Evolutionary conservation across 768 basidiomycete species (phyloP), one percentile per base, ranked within the genome.

Genomic region (Boletus tylopilopsis): DNA sequence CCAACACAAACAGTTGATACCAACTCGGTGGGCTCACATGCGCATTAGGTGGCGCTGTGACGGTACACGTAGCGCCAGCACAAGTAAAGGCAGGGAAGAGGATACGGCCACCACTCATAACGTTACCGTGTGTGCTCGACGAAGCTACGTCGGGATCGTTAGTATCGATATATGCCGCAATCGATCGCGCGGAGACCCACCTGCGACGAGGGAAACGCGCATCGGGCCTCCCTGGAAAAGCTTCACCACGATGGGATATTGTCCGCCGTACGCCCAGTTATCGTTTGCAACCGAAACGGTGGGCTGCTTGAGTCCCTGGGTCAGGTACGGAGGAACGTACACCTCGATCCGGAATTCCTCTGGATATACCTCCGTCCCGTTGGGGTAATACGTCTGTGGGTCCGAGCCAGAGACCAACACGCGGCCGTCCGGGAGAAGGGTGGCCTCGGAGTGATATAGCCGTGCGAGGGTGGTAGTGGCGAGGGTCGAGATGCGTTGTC

Each of bases 241-340:
- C 18, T 57, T 68, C 46, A 77, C 74, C 0, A 67, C 71, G 55
- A 91, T 84, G 2, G 66, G 62, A 56, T 81, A 80, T n/a, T 64
- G 63, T 11, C 75, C 74, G 0, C 78, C 75, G 24, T 84, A 81
- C 0, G 58, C 64, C 86, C 87, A 90, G 60, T 91, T 87, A 12
- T 73, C 78, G 48, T 72, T 63, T 0, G 74, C 55, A 36, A 87
- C 72, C 19, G 73, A 80, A 63, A 82, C 85, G 34, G 68, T 71
- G 0, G 87, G 93, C 50, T 85, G 86, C 6, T 55, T 64, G 53
- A 75, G 68, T 10, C 86, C 86, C 54, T 78, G 68, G 53, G 70
- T 81, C 51, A 91, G 77, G 68, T 95, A 97, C 15, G 88, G 90
- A 6, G 95, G 95, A 58, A 88, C 78, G 71, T 95, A 96, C 22